A percentile compares a stretch with the other conserved stretches of the same genome.
Evolutionary conservation across 2,329 filamentous ascomycete genomes (phyloP).

Genomic region (Fusarium decemcellulare): DNA sequence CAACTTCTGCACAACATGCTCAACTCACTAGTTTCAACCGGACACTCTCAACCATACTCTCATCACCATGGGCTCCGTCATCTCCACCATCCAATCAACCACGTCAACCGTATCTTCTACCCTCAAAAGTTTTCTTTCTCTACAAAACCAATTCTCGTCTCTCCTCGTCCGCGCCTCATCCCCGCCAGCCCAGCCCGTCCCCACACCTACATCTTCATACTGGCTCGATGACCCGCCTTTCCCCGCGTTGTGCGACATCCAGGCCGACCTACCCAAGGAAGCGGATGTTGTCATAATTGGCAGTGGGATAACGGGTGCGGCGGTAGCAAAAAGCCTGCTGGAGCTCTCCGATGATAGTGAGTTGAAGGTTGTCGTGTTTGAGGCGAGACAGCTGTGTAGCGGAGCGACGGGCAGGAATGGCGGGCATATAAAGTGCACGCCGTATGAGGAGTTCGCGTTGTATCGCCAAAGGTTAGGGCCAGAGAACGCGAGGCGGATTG

Average conservation of each 20-base stretch:
- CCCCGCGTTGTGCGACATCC: constrained; percentile 55
- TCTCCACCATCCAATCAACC: constrained; percentile 47
- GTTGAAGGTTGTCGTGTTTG: constrained; percentile 60
- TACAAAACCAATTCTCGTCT: constrained; percentile 46
- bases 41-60: neutral
- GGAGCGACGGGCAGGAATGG: constrained; percentile 70
- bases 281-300: constrained; percentile 68
- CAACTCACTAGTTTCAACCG: neutral
- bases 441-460: constrained; percentile 58
- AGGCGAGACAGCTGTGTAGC: constrained; percentile 63
- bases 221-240: constrained; percentile 62
- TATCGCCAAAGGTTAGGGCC: constrained; percentile 50
- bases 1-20: neutral
- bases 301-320: constrained; percentile 66
- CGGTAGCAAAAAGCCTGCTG: constrained; percentile 46
- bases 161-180: constrained; percentile 50
- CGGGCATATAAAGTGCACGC: constrained; percentile 63
- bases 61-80: constrained; percentile 50
- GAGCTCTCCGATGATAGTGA: constrained; percentile 39
- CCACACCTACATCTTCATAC: constrained; percentile 60
- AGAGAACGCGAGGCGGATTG: constrained; percentile 56
- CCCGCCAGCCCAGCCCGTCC: constrained; percentile 57
- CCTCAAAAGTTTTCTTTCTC: constrained; percentile 43
- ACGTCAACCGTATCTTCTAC: constrained; percentile 42
- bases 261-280: constrained; percentile 51